Evolutionary conservation across 805 yeast species (phyloP).

Genomic region (Sugiyamaella mastotermitis): DNA sequence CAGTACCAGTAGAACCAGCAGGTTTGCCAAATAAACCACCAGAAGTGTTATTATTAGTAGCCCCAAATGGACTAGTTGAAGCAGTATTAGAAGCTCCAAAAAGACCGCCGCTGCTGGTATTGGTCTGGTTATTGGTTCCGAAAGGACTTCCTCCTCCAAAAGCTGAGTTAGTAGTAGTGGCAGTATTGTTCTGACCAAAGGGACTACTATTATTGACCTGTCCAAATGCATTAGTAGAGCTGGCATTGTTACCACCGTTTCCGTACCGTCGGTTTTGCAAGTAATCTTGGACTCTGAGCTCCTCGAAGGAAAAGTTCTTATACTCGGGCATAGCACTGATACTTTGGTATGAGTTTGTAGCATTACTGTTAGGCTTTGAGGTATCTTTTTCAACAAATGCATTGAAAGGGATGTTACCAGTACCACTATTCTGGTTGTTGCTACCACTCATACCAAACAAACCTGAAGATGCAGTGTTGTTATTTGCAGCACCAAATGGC

Average conservation of each 20-base stretch:
- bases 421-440: constrained; percentile 45
- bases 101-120: constrained; percentile 12
- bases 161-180: constrained; percentile 17
- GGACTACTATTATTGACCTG: constrained; percentile 21
- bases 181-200: constrained; percentile 35
- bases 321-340: constrained; percentile 91
- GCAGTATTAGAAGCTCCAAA: constrained; percentile 15
- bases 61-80: constrained; percentile 10
- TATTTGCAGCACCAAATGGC: constrained; percentile 36
- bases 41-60: constrained; percentile 15
- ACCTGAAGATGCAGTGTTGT: constrained; percentile 26
- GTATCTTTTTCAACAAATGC: constrained; percentile 68
- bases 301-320: constrained; percentile 73
- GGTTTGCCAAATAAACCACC: constrained; percentile 39
- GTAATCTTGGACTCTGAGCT: constrained; percentile 84
- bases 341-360: constrained; percentile 58
- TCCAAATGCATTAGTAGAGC: constrained; percentile 26
- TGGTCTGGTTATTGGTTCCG: constrained; percentile 1
- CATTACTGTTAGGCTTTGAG: constrained; percentile 39
- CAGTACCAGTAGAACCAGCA: constrained; percentile 27
- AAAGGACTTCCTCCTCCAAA: constrained; percentile 1
- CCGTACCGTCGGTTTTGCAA: constrained; percentile 63
- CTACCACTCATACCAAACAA: constrained; percentile 27
- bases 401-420: constrained; percentile 64
- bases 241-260: constrained; percentile 27